Evolutionary conservation across 495 filamentous ascomycete genomes (phyloP).

Genomic region (Aspergillus coremiiformis): DNA sequence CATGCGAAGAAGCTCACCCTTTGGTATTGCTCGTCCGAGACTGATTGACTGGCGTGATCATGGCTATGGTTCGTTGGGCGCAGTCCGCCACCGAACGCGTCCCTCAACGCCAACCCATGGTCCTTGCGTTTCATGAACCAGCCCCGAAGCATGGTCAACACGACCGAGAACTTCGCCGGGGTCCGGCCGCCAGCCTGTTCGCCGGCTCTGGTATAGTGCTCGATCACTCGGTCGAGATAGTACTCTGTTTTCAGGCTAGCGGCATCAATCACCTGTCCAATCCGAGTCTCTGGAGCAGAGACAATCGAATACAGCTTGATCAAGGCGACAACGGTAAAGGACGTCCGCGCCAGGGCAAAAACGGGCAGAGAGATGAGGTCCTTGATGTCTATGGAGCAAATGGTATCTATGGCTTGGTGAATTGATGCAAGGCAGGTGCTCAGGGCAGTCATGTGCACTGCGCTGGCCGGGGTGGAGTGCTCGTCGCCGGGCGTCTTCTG

Average conservation of each 20-base stretch:
- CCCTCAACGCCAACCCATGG: slow-evolving; percentile 23
- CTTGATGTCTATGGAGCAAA: slow-evolving; percentile 51
- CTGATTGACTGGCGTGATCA: background rate
- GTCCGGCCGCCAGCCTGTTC: slow-evolving; percentile 59
- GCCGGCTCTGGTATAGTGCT: slow-evolving; percentile 57
- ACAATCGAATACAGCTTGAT: slow-evolving; percentile 85
- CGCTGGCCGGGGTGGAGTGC: slow-evolving; percentile 41
- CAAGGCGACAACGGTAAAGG: slow-evolving; percentile 76
- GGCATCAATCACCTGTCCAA: slow-evolving; percentile 70
- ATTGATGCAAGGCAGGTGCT: slow-evolving; percentile 63
- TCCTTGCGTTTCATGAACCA: slow-evolving; percentile 57
- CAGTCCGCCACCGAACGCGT: slow-evolving; percentile 17
- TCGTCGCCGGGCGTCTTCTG: slow-evolving; percentile 14
- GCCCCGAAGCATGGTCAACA: slow-evolving; percentile 63
- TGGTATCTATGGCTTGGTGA: slow-evolving; percentile 66
- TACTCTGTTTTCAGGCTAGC: slow-evolving; percentile 67
- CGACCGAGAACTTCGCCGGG: slow-evolving; percentile 67
- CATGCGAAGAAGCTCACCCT: slow-evolving; percentile 6
- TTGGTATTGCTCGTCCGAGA: background rate
- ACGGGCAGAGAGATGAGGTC: slow-evolving; percentile 67
- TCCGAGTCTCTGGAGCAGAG: slow-evolving; percentile 55
- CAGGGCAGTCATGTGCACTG: slow-evolving; percentile 64
- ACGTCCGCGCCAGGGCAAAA: slow-evolving; percentile 66
- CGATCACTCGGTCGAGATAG: slow-evolving; percentile 61
- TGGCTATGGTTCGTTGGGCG: background rate